Base-by-base conservation (phyloP, 2,329 filamentous ascomycete genomes). In the Sordariomycetes sp. region DNA sequence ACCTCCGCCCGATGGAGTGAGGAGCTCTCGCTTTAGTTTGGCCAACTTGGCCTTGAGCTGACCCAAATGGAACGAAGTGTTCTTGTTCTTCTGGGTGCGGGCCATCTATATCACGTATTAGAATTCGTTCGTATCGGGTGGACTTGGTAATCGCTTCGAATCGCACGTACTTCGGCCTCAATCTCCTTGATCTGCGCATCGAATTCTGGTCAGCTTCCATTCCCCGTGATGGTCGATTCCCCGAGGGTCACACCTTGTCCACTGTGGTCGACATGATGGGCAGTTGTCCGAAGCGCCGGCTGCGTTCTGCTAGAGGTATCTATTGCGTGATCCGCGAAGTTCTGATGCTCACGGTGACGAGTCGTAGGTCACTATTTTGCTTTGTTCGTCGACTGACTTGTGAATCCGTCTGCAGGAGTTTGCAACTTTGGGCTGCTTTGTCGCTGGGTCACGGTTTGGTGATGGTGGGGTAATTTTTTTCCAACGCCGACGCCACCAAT, bases 31-130 rank as follows among this genome's bases (percentile, higher is more conserved):
- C 72, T 95, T 96, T 52, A 98, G 72, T 68, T 98, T 98, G 31
- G 92, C 90, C 54, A 98, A 77, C 65, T 98, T 98, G 45, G 92
- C 92, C 66, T 98, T 98, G 48, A 98, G 69, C 65, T 96, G 90
- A 63, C 86, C 87, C 61, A 95, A 68, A 73, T 95, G 88, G 61
- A 80, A 94, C 32, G 86, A 88, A 10, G 87, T 94, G 35, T 83
- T 84, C 68, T 95, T 95, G 64, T 95, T 95, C 69, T 95, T 95
- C 62, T 96, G 88, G 54, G 88, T 95, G 65, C 76, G 76, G 68
- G 87, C 86, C 90, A 95, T 95, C 81, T 90, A 45, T 48, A 43
- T 11, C 15, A 17, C 15, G 11, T 33, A 18, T 33, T 35, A 33
- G 33, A 35, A 27, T 16, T 26, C n/a, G 34, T n/a, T 25, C 23